These are phyloP conservation scores for Ramaria sp. DNA, from an alignment of 768 basidiomycete species.

Conservation along the genomic window DNA sequence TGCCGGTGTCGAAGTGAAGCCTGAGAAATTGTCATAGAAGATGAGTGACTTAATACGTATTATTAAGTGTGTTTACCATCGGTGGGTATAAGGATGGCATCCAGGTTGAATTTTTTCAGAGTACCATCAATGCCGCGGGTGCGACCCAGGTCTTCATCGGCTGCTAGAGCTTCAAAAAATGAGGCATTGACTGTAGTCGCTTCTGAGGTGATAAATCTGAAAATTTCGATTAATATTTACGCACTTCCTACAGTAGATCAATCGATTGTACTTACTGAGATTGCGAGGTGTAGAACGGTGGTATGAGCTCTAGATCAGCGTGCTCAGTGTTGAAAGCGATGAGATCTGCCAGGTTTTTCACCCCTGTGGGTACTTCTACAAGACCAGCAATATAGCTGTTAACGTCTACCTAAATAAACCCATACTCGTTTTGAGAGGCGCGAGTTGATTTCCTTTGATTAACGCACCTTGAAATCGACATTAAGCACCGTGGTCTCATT, in stretches of 20 bases:
- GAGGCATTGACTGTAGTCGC: background rate
- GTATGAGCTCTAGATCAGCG: slow-evolving; percentile 33
- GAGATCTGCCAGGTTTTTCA: slow-evolving; percentile 43
- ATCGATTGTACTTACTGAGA: slow-evolving; percentile 19
- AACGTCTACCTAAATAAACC: slow-evolving; percentile 33
- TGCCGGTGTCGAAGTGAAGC: slow-evolving; percentile 22
- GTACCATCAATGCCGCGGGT: slow-evolving; percentile 12
- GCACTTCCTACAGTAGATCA: too few species aligned
- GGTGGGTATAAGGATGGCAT: slow-evolving; percentile 11
- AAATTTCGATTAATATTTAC: background rate
- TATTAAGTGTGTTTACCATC: background rate
- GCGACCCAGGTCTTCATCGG: slow-evolving; percentile 5
- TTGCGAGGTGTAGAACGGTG: slow-evolving; percentile 25
- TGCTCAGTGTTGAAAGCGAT: slow-evolving; percentile 47
- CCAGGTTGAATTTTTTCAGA: slow-evolving; percentile 12
- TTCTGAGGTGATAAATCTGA: slow-evolving; percentile 7
- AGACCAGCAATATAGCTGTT: slow-evolving; percentile 37
- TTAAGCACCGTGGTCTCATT: slow-evolving; percentile 47
- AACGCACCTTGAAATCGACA: slow-evolving; percentile 45
- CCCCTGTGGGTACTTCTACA: slow-evolving; percentile 42
- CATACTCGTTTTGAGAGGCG: background rate
- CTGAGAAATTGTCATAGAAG: too few species aligned
- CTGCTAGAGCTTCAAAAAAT: slow-evolving; percentile 2
- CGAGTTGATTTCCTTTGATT: background rate
- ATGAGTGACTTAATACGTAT: too few species aligned